Evolutionary conservation across 2,329 filamentous ascomycete genomes (phyloP), one percentile per base, ranked within the genome.

Genomic region (Aspergillus sp.): DNA sequence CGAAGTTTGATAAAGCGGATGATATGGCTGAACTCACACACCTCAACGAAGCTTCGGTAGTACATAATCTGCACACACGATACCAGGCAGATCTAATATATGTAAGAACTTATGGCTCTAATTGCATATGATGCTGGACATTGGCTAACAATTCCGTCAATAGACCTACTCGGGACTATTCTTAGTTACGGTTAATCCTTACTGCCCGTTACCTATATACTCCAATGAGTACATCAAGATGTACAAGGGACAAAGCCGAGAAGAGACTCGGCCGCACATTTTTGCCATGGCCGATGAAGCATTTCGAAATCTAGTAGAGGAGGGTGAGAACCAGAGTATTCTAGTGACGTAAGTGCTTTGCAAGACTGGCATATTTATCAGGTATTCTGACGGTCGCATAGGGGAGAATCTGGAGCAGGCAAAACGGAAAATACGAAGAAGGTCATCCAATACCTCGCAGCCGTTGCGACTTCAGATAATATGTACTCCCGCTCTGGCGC

Each of bases 361-460:
- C 19, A 3, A 25, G 15, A 5, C 35, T 14, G 7, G 6, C 15
- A 3, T 23, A 37, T 37, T 21, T 15, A 33, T 37, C 35, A 49
- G 4, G 17, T 6, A 40, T 3, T 48, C 49, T 54, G 19, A 62
- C 50, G 25, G 41, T 37, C 1, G 14, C 7, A 40, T 55, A 83
- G 82, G 3, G 95, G 95, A 76, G 95, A 99, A 78, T 99, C 95
- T 17, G 95, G 95, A 71, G 95, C 95, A 35, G 95, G 95, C 66
- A 99, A 99, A 79, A 99, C 95, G 0, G 95, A 99, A 73, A 99
- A 99, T 72, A 99, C 95, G 15, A 99, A 99, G 73, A 99, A 99
- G 74, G 95, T 99, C 66, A 99, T 99, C 55, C 96, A 99, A 69
- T 99, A 99, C 70, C 86, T 99, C 44, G 95, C 95, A 14, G 92